Conservation (phyloP, 1,284 basidiomycete genomes). For the Sanghuangporus weigelae region DNA sequence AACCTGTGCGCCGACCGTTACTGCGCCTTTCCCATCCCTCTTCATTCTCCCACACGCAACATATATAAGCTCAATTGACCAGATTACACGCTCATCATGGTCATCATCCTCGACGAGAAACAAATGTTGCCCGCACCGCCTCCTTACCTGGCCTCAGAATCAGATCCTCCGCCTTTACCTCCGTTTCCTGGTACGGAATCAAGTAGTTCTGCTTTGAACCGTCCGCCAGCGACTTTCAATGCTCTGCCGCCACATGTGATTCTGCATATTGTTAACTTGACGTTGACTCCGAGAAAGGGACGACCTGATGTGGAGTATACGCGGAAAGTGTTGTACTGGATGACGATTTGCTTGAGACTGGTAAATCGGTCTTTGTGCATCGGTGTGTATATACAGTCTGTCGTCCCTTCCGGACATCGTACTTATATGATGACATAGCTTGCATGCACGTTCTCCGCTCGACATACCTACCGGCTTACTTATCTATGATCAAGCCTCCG, state of each 20-base stretch:
- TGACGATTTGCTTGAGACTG: slow-evolving; percentile 54
- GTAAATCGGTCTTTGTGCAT: slow-evolving; percentile 62
- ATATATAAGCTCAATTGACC: not conserved
- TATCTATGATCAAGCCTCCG: slow-evolving; percentile 52
- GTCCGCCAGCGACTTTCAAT: slow-evolving; percentile 28
- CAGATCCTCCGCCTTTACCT: slow-evolving; percentile 26
- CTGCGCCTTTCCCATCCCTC: not conserved
- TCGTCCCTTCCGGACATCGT: not conserved
- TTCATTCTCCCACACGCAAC: not conserved
- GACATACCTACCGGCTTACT: slow-evolving; percentile 62
- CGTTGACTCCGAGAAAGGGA: slow-evolving; percentile 36
- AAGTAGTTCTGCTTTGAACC: not conserved
- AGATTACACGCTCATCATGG: slow-evolving; percentile 3
- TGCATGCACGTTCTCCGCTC: slow-evolving; percentile 77
- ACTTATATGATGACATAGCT: slow-evolving; percentile 34
- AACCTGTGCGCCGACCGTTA: not conserved
- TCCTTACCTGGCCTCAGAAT: slow-evolving; percentile 28
- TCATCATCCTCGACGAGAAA: slow-evolving; percentile 54
- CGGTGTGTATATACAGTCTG: slow-evolving; percentile 33
- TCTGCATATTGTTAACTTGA: slow-evolving; percentile 55
- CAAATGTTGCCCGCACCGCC: slow-evolving; percentile 38
- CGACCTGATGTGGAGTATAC: slow-evolving; percentile 38
- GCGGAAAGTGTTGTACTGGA: slow-evolving; percentile 63
- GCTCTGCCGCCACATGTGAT: slow-evolving; percentile 52
- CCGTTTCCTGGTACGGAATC: slow-evolving; percentile 28